Base-by-base conservation (phyloP, 805 yeast species). In the Maudiozyma barnettii region DNA sequence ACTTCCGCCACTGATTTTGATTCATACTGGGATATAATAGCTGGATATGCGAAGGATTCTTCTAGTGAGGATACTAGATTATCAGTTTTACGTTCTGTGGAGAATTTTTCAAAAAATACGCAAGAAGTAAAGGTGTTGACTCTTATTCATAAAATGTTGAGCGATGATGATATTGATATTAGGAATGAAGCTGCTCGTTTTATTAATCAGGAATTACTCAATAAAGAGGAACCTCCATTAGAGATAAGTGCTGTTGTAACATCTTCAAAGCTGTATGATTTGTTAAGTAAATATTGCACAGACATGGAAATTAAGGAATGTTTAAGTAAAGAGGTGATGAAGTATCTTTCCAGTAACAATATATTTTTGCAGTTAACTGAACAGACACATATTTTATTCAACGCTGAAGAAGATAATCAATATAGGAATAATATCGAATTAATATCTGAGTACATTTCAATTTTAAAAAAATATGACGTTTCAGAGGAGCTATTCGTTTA, bases 161-260 rank as follows among this genome's bases (percentile, higher is more conserved):
- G 65, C 45, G 95, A 87, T 61, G 95, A 86, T 55, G 91, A 83
- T 54, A 77, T 71, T 12, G 78, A 73, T 13, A 64, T 84, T 5
- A 68, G 95, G 48, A 62, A 64, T 1, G 16, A 54, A 2, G 75
- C 85, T 0, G 69, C 85, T 0, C 41, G 53, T 1, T 69, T 68
- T 46, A 59, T 80, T n/a, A 52, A 52, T 16, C 59, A 71, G 2
- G 35, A 49, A 3, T 49, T 68, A 5, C 10, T 38, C 2, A 26
- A 43, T 46, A 7, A 31, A 29, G 31, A 26, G 6, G 22, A 19
- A 10, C 13, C 19, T 16, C 20, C 3, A 3, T 5, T 37, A 16
- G 44, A 41, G 3, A 13, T 29, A 5, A 40, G 22, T 38, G 12
- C 45, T 2, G 14, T 37, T 16, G 30, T 39, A 2, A 26, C 40